Conservation (phyloP, 2,329 filamentous ascomycete species). For the Alternaria dauci region DNA sequence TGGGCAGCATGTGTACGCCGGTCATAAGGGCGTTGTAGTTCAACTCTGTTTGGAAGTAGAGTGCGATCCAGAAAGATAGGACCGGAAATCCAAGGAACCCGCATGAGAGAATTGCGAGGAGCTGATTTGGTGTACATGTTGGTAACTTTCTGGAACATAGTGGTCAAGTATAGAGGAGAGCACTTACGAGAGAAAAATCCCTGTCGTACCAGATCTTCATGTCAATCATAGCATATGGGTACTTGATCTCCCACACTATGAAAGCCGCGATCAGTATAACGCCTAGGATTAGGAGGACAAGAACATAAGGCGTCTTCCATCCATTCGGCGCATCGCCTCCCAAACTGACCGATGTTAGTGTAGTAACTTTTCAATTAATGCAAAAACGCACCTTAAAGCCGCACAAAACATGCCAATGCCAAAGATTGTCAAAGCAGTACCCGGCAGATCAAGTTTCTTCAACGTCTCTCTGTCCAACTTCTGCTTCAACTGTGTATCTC, state of each 20-base stretch:
- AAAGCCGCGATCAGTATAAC: constrained; percentile 65
- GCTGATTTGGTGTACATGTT: constrained; percentile 30
- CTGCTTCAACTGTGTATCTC: constrained; percentile 59
- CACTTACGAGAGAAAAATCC: constrained; percentile 67
- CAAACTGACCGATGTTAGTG: constrained; percentile 45
- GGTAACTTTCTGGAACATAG: background rate
- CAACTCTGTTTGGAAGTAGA: constrained; percentile 69
- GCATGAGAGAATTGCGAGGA: constrained; percentile 65
- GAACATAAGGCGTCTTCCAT: constrained; percentile 69
- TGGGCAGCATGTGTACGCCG: constrained; percentile 70
- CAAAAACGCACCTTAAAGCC: constrained; percentile 61
- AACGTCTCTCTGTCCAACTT: constrained; percentile 58
- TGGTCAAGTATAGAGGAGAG: no score
- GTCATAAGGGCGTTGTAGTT: constrained; percentile 64
- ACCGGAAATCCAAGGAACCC: constrained; percentile 71
- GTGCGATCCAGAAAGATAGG: constrained; percentile 68
- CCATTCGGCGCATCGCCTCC: constrained; percentile 66
- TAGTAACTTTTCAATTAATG: rapidly evolving
- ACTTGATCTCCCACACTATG: constrained; percentile 68
- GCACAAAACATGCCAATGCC: constrained; percentile 72
- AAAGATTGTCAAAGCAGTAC: constrained; percentile 67
- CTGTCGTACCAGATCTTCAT: constrained; percentile 68
- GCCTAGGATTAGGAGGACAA: constrained; percentile 69
- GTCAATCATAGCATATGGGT: constrained; percentile 56
- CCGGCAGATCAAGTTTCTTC: constrained; percentile 68